A percentile compares a stretch with the other conserved stretches of the same genome.
phyloP scores from a whole-genome alignment of 257 asterid species.

The Fraxinus americana region DNA sequence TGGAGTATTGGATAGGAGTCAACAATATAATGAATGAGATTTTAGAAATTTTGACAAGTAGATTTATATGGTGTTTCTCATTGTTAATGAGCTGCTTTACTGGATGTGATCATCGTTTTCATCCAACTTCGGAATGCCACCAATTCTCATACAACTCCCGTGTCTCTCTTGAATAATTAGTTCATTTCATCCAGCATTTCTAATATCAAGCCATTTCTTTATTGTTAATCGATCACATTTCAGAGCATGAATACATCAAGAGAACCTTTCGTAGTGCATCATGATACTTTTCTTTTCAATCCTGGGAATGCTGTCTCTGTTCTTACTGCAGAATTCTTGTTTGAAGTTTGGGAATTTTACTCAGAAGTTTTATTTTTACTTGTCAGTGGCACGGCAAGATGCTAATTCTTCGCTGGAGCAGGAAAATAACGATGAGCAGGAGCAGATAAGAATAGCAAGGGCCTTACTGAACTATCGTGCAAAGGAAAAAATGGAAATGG shows the following conservation, averaged over 20 bases:
- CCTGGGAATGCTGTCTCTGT: not conserved
- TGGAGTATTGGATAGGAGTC: too few species aligned
- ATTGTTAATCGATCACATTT: too few species aligned
- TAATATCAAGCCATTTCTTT: too few species aligned
- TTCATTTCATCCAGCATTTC: too few species aligned
- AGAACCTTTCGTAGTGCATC: not conserved
- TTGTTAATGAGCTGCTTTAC: too few species aligned
- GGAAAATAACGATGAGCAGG: slow-evolving; percentile 72
- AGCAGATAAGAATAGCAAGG: slow-evolving; percentile 71
- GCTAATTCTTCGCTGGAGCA: slow-evolving; percentile 51
- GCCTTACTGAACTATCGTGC: slow-evolving; percentile 61
- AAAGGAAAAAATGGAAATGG: slow-evolving; percentile 38
- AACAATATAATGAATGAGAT: too few species aligned
- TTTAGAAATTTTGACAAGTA: not conserved
- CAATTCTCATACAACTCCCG: not conserved
- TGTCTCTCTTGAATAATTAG: not conserved
- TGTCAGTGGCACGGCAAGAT: slow-evolving; percentile 71
- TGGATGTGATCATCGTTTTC: not conserved
- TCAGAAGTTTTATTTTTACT: not conserved
- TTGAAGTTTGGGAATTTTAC: not conserved
- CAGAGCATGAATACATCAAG: not conserved
- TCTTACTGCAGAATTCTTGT: not conserved
- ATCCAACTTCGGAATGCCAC: not conserved
- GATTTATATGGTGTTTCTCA: not conserved
- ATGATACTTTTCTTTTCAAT: not conserved